Conservation (phyloP, 768 basidiomycete genomes). For the Cystofilobasidium capitatum region DNA sequence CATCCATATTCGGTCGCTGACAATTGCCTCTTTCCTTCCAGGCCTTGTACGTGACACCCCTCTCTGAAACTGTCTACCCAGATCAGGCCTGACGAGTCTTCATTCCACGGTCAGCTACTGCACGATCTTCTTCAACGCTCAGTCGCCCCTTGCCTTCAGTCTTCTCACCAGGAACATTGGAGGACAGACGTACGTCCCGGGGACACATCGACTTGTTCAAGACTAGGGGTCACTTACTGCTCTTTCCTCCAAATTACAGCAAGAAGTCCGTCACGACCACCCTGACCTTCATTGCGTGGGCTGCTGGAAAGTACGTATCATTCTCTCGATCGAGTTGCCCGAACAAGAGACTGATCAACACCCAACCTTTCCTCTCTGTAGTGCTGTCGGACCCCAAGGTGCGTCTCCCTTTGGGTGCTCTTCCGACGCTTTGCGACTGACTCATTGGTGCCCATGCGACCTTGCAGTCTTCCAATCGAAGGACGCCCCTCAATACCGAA, state of each 20-base stretch:
- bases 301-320: slow-evolving; percentile 43
- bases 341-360: too few relatives aligned
- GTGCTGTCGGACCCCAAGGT: slow-evolving; percentile 15
- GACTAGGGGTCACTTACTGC: not conserved
- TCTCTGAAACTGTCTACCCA: too few relatives aligned
- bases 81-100: too few relatives aligned
- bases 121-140: slow-evolving; percentile 31
- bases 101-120: slow-evolving; percentile 48
- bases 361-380: not conserved
- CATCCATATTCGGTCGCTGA: too few relatives aligned
- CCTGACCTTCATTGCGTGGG: slow-evolving; percentile 50
- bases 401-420: not conserved
- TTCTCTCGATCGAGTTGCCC: not conserved
- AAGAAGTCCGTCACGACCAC: slow-evolving; percentile 48
- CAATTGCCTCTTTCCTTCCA: not conserved
- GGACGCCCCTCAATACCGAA: slow-evolving; percentile 45
- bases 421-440: not conserved
- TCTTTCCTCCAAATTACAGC: slow-evolving; percentile 33
- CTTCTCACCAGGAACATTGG: slow-evolving; percentile 31
- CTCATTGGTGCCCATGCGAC: slow-evolving; percentile 36
- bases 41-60: too few relatives aligned
- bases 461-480: slow-evolving; percentile 47
- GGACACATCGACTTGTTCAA: too few relatives aligned
- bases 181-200: not conserved
- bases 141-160: slow-evolving; percentile 24